Conservation (phyloP, 768 basidiomycete species). For the Arthromyces matolae region DNA sequence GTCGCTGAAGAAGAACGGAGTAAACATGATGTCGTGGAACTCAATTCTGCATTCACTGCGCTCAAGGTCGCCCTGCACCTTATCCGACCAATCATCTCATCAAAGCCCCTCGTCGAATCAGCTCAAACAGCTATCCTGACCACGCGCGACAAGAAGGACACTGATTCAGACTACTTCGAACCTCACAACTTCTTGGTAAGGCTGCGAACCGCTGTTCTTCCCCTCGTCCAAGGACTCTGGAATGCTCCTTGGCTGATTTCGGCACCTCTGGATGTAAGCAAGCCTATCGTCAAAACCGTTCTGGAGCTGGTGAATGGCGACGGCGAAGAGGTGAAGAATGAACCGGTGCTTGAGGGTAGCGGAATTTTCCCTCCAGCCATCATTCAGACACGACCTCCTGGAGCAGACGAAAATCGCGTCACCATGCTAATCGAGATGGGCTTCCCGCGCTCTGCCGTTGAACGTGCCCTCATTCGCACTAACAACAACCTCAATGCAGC, state of each 20-base stretch:
- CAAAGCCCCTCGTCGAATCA: constrained; percentile 81
- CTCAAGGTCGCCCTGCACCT: constrained; percentile 80
- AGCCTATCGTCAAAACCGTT: constrained; percentile 70
- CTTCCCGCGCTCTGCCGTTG: constrained; percentile 85
- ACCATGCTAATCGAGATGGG: constrained; percentile 94
- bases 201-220: constrained; percentile 67
- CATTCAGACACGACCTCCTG: constrained; percentile 34
- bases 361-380: constrained; percentile 21
- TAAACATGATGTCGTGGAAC: constrained; percentile 54
- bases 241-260: constrained; percentile 75
- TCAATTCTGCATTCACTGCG: constrained; percentile 75
- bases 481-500: constrained; percentile 89
- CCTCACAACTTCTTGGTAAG: constrained; percentile 84
- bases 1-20: constrained; percentile 55
- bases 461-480: constrained; percentile 77
- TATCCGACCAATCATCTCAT: constrained; percentile 69
- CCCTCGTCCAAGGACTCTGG: constrained; percentile 72
- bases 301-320: constrained; percentile 82
- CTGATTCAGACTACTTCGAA: constrained; percentile 77
- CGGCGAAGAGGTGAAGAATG: constrained; percentile 63
- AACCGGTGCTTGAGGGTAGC: constrained; percentile 30
- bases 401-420: constrained; percentile 74
- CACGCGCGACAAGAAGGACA: constrained; percentile 76
- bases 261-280: constrained; percentile 71
- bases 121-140: constrained; percentile 72